phyloP scores from a whole-genome alignment of 257 asterid species.

The Henckelia pumila region DNA sequence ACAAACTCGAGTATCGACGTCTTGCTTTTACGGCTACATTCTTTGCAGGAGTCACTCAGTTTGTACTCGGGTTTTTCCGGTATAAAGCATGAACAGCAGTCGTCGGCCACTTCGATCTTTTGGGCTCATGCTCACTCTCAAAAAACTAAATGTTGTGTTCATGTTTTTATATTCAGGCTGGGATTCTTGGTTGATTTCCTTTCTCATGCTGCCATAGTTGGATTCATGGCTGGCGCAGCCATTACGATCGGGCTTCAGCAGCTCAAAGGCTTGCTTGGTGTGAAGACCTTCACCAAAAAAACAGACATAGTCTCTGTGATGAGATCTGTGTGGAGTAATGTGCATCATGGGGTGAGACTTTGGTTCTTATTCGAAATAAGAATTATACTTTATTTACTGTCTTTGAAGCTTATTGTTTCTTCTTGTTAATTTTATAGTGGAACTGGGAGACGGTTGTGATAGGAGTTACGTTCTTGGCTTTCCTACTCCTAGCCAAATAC shows the following conservation, averaged over 20 bases:
- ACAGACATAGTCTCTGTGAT: conserved; percentile 59
- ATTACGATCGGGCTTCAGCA: conserved; percentile 72
- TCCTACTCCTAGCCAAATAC: conserved; percentile 52
- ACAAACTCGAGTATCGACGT: conserved; percentile 47
- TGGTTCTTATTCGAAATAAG: not conserved
- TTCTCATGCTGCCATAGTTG: conserved; percentile 72
- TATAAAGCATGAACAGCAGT: conserved; percentile 10
- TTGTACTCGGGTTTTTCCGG: conserved; percentile 70
- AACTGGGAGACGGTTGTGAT: conserved; percentile 70
- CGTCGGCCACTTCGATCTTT: not conserved
- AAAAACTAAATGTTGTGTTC: not conserved
- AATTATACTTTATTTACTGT: too few species aligned
- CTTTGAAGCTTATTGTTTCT: too few species aligned
- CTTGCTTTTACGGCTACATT: conserved; percentile 77
- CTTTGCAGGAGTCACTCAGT: conserved; percentile 69
- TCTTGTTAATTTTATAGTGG: conserved; percentile 53
- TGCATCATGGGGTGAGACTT: conserved; percentile 60
- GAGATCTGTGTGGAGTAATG: conserved; percentile 49
- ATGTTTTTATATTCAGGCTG: conserved; percentile 37
- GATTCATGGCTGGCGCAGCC: conserved; percentile 83
- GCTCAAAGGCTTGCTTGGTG: conserved; percentile 72
- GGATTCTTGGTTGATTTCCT: conserved; percentile 79
- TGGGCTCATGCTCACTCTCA: not conserved
- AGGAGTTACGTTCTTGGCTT: conserved; percentile 57
- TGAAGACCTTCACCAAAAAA: conserved; percentile 63